Conservation (phyloP, 306 rosid genomes). For the Pterocarpus santalinus region DNA sequence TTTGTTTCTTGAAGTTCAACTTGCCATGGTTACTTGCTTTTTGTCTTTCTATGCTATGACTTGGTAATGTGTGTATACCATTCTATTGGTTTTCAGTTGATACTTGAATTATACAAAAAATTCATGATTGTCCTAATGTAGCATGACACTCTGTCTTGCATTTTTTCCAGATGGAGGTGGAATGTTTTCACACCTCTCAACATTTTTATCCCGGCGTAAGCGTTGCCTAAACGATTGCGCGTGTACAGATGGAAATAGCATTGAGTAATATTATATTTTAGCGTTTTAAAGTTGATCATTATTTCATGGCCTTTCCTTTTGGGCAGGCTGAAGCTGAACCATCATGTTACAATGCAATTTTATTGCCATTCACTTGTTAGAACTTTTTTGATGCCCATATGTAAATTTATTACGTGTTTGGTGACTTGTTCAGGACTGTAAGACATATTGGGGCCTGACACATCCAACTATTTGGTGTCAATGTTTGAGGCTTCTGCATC, state of each 20-base stretch:
- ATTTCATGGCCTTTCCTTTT: background rate
- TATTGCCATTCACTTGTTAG: constrained; percentile 6
- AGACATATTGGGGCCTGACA: background rate
- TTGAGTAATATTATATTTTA: too few species aligned
- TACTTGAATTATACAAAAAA: background rate
- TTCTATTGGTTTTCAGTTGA: background rate
- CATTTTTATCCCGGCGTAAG: background rate
- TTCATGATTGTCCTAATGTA: constrained; percentile 10
- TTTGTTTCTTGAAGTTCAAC: background rate
- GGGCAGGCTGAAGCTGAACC: constrained; percentile 75
- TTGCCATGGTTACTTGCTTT: constrained; percentile 14
- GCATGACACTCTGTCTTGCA: background rate
- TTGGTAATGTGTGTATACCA: background rate
- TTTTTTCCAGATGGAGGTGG: background rate
- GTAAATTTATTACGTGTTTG: constrained; percentile 8
- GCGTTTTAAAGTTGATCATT: too few species aligned
- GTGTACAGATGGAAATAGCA: constrained; percentile 32
- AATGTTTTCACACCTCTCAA: constrained; percentile 20
- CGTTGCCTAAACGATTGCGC: background rate
- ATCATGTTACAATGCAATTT: constrained; percentile 61
- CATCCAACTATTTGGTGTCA: constrained; percentile 31
- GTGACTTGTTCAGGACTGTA: constrained; percentile 2
- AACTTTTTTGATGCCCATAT: constrained; percentile 9
- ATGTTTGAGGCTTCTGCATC: constrained; percentile 85
- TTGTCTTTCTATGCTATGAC: constrained; percentile 37